phyloP scores from a whole-genome alignment of 805 yeast species.

The Kuraishia cidri region DNA sequence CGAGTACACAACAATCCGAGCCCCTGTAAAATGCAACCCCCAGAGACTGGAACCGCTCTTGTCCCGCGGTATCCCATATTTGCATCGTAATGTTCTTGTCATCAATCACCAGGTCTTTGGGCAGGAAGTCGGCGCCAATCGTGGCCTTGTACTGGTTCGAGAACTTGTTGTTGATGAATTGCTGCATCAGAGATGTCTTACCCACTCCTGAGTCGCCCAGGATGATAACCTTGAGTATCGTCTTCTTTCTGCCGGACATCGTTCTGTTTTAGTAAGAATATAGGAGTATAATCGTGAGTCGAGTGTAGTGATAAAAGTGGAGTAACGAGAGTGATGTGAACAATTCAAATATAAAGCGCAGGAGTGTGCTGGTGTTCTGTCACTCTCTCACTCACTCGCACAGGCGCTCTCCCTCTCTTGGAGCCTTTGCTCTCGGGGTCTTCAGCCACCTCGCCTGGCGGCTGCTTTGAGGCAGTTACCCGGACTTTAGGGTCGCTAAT shows the following conservation, averaged over 20 bases:
- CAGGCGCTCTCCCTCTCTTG: too few relatives aligned
- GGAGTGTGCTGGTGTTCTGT: too few relatives aligned
- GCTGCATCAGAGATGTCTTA: conserved; percentile 94
- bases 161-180: conserved; percentile 90
- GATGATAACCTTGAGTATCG: conserved; percentile 78
- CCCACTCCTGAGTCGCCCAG: conserved; percentile 98
- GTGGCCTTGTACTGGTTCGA: conserved; percentile 96
- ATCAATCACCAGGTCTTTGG: conserved; percentile 83
- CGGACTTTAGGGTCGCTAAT: too few relatives aligned
- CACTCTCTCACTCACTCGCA: too few relatives aligned
- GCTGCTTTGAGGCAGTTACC: too few relatives aligned
- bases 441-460: too few relatives aligned
- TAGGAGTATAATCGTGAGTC: neutral
- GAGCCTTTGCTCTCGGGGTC: too few relatives aligned
- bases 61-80: conserved; percentile 99
- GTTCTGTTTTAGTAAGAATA: neutral
- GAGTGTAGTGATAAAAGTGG: too few relatives aligned
- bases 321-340: too few relatives aligned
- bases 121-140: conserved; percentile 93
- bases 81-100: conserved; percentile 75
- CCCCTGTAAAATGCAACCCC: conserved; percentile 98
- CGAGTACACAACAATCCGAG: conserved; percentile 95
- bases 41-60: conserved; percentile 91
- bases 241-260: conserved; percentile 63
- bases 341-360: too few relatives aligned